phyloP scores from a whole-genome alignment of 495 filamentous ascomycete species.

The Neurospora sublineolata region DNA sequence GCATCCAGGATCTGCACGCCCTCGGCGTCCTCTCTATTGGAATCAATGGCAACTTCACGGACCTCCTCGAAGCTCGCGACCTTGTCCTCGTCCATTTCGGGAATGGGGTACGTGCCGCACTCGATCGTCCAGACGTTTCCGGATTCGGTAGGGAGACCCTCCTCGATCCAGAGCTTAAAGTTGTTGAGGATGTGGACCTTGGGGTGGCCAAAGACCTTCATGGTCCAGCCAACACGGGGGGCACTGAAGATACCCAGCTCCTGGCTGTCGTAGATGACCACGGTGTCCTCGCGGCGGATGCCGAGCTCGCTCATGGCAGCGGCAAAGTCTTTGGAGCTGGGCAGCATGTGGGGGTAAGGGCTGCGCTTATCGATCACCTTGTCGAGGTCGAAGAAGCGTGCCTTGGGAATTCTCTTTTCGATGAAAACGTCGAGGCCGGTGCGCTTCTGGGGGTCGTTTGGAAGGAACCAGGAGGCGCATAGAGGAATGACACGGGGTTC shows the following conservation, averaged over 20 bases:
- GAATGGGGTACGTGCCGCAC: constrained; percentile 44
- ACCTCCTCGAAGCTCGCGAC: constrained; percentile 63
- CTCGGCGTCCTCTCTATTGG: constrained; percentile 66
- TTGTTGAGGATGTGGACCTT: constrained; percentile 88
- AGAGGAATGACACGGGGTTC: constrained; percentile 74
- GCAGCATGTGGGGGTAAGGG: constrained; percentile 95
- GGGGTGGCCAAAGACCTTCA: constrained; percentile 82
- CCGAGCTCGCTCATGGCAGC: constrained; percentile 80
- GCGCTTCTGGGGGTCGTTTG: constrained; percentile 63
- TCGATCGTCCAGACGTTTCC: constrained; percentile 57
- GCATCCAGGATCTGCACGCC: constrained; percentile 87
- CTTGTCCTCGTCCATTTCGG: constrained; percentile 36
- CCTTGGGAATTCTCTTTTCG: constrained; percentile 64
- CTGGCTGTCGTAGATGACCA: constrained; percentile 85
- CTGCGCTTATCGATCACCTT: constrained; percentile 75
- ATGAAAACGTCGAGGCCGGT: constrained; percentile 68
- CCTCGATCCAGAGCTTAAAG: constrained; percentile 77
- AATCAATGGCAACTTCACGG: constrained; percentile 59
- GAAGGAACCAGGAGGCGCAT: constrained; percentile 91
- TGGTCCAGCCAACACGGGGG: constrained; percentile 85
- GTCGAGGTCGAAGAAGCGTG: constrained; percentile 96
- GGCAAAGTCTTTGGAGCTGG: constrained; percentile 65
- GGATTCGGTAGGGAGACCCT: constrained; percentile 67
- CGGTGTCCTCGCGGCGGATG: constrained; percentile 70
- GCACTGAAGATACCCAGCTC: constrained; percentile 90